Percentiles rank a stretch among this genome's conserved stretches.
Conservation (phyloP, 2,329 filamentous ascomycete genomes). For the Nakataea oryzae region DNA sequence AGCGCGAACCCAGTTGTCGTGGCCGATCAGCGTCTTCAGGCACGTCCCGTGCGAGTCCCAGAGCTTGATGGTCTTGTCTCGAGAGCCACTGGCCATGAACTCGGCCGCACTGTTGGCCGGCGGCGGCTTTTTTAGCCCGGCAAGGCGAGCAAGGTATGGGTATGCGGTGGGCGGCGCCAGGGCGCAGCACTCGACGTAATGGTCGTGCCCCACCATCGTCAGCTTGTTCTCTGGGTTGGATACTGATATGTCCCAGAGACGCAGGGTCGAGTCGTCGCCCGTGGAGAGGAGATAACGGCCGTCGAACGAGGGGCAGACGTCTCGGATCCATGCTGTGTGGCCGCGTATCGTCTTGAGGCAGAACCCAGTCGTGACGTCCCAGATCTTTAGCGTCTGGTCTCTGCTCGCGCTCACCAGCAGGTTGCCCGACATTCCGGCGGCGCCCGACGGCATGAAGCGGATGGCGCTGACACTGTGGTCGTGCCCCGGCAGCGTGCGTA, state of each 20-base stretch:
- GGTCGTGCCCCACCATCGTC: conserved; percentile 77
- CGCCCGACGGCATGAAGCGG: conserved; percentile 77
- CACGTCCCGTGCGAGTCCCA: conserved; percentile 81
- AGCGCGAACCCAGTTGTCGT: conserved; percentile 89
- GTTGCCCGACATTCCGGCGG: conserved; percentile 71
- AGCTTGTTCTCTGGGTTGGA: conserved; percentile 62
- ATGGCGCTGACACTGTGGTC: conserved; percentile 87
- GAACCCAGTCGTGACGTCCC: conserved; percentile 89
- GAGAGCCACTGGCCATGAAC: conserved; percentile 78
- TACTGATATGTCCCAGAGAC: conserved; percentile 74
- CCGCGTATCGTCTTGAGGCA: conserved; percentile 84
- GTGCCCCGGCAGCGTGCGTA: conserved; percentile 80
- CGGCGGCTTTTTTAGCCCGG: conserved; percentile 75
- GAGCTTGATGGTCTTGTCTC: conserved; percentile 83
- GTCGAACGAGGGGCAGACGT: conserved; percentile 72
- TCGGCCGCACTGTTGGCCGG: conserved; percentile 65
- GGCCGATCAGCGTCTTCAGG: conserved; percentile 74
- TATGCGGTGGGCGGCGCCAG: conserved; percentile 76
- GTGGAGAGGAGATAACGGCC: conserved; percentile 75
- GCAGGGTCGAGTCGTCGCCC: conserved; percentile 70
- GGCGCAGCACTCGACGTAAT: conserved; percentile 75
- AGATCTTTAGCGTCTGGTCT: conserved; percentile 77
- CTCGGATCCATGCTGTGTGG: conserved; percentile 84
- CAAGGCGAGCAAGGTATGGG: conserved; percentile 62
- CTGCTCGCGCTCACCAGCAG: conserved; percentile 77